Evolutionary conservation across 768 basidiomycete species (phyloP), one percentile per base, ranked within the genome.

Genomic region (Tricholoma terreum): DNA sequence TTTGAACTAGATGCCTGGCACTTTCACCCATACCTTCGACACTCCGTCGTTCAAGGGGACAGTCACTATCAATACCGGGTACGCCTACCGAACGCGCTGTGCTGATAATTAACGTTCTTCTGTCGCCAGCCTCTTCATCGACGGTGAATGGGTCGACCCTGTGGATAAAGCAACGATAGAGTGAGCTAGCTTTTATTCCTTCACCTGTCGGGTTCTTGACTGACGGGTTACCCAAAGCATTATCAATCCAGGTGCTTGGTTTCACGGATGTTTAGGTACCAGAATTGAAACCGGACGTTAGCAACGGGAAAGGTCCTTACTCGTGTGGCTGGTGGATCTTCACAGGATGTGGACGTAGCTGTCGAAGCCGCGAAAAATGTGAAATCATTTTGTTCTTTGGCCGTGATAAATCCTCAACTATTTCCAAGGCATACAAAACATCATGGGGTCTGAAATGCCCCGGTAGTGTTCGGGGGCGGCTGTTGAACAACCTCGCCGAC

Each of bases 311-410:
- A 89, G 65, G 61, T 81, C 50, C 78, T 86, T 66, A 82, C 83
- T 0, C 57, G 75, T 40, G 72, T 92, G 58, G 70, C 82, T 0
- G 83, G 82, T 66, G 92, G 79, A n/a, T 27, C 83, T 83, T 1
- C 56, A 77, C 8, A 79, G 83, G 89, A 95, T 69, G 63, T 69
- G 48, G 92, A n/a, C n/a, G n/a, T n/a, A n/a, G n/a, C n/a, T n/a
- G n/a, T n/a, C n/a, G n/a, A n/a, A n/a, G n/a, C 92, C 0, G 92
- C 93, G 56, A 71, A 76, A 4, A 86, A 80, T 38, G 89, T 89
- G 0, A 78, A 83, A 57, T 31, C 27, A 14, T 5, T n/a, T 12
- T 24, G 4, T n/a, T n/a, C n/a, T n/a, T n/a, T n/a, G n/a, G n/a
- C n/a, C n/a, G n/a, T n/a, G n/a, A n/a, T n/a, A n/a, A n/a, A n/a